Percentiles rank a stretch among this genome's conserved stretches.
These are phyloP conservation scores for Grosmannia serpens DNA, from an alignment of 2,329 filamentous ascomycete species.

Conservation along the genomic window DNA sequence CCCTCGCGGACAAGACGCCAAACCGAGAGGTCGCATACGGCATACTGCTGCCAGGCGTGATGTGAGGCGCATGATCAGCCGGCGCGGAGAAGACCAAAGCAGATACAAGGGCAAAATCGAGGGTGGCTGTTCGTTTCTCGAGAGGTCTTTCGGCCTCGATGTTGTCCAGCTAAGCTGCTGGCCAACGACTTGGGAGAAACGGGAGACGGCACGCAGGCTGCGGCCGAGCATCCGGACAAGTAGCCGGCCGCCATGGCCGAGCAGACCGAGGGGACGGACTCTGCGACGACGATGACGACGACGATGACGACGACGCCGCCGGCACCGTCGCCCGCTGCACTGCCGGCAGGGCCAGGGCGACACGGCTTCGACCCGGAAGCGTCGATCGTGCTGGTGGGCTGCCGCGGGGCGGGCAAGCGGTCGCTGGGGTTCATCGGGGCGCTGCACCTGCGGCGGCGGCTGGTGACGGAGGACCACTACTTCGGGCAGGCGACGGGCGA, in stretches of 20 bases:
- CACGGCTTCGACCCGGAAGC: constrained; percentile 44
- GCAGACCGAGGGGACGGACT: too few species aligned
- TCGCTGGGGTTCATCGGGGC: constrained; percentile 63
- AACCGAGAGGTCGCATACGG: background rate
- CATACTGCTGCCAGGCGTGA: background rate
- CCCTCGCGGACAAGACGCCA: background rate
- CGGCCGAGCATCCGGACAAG: background rate
- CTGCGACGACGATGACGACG: background rate
- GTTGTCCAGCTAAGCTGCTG: background rate
- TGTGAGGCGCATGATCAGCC: background rate
- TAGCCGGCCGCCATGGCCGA: background rate
- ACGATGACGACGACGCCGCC: background rate
- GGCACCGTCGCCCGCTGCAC: background rate
- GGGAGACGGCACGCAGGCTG: too few species aligned
- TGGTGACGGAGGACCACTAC: constrained; percentile 56
- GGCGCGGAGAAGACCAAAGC: background rate
- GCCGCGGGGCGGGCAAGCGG: constrained; percentile 60
- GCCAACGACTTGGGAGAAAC: background rate
- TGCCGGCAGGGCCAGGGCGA: constrained; percentile 12
- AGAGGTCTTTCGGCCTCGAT: background rate
- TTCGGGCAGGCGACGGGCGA: constrained; percentile 55
- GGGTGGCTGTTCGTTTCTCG: too few species aligned
- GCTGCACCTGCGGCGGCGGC: constrained; percentile 51
- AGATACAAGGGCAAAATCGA: background rate
- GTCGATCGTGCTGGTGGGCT: constrained; percentile 60